Conservation (phyloP, 106 monocot genomes). For the Platanthera zijinensis region DNA sequence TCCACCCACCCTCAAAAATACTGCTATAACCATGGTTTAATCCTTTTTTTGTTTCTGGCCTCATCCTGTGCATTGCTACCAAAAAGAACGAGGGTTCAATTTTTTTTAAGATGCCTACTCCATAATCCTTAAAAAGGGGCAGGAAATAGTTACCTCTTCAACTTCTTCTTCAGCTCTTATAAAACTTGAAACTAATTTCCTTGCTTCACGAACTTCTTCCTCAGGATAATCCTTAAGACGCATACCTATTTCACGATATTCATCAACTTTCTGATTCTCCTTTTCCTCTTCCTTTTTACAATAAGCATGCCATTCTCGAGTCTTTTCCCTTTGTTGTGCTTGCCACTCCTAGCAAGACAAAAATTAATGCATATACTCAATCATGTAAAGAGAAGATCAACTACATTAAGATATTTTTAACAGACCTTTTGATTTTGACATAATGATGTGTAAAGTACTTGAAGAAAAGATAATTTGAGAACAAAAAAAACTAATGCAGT, state of each 20-base stretch:
- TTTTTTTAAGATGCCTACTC: not conserved
- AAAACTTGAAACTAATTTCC: slow-evolving; percentile 78
- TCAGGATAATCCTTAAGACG: slow-evolving; percentile 84
- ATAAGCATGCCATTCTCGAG: slow-evolving; percentile 83
- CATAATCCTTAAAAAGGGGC: not conserved
- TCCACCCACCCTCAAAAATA: not conserved
- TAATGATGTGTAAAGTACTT: not conserved
- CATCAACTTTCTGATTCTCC: slow-evolving; percentile 54
- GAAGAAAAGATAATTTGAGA: not conserved
- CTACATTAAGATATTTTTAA: not conserved
- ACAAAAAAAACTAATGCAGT: not conserved
- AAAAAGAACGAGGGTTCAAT: not conserved
- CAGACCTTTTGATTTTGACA: not conserved
- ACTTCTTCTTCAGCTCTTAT: slow-evolving; percentile 82
- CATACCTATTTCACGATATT: slow-evolving; percentile 87
- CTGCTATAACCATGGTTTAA: not conserved
- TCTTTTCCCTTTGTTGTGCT: slow-evolving; percentile 71
- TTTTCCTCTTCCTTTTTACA: slow-evolving; percentile 70
- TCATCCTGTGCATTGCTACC: not conserved
- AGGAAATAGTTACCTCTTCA: slow-evolving; percentile 57
- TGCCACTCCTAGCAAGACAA: slow-evolving; percentile 77
- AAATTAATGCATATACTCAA: not conserved
- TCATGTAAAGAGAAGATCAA: not conserved
- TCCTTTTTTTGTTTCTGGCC: not conserved
- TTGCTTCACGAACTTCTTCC: slow-evolving; percentile 83